These are phyloP conservation scores for Cunninghamia lanceolata DNA, from an alignment of 75 land plant species.

Conservation along the genomic window DNA sequence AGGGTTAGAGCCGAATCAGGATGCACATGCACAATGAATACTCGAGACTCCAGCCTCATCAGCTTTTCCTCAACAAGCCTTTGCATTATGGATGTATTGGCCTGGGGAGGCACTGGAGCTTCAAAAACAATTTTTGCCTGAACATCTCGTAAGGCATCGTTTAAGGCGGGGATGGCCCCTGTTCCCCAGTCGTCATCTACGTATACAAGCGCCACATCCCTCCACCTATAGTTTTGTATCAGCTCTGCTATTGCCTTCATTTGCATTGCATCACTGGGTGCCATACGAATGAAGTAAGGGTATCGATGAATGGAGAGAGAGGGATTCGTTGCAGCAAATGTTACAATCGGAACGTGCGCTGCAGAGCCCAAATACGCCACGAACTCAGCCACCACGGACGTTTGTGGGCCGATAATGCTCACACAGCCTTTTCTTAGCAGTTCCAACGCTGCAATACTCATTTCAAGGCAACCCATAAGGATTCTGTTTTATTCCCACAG, in stretches of 20 bases:
- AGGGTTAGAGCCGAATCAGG: constrained; percentile 10
- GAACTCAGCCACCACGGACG: too few relatives aligned
- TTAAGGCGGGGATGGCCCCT: constrained; percentile 30
- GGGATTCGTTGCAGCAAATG: too few relatives aligned
- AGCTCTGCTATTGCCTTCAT: too few relatives aligned
- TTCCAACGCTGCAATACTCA: too few relatives aligned
- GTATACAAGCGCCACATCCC: constrained; percentile 43
- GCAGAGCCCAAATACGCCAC: too few relatives aligned
- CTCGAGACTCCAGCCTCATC: constrained; percentile 18
- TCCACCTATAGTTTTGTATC: background rate
- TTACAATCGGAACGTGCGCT: too few relatives aligned
- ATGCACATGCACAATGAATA: constrained; percentile 36
- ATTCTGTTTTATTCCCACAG: constrained; percentile 26
- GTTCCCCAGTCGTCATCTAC: constrained; percentile 39
- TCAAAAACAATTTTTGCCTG: constrained; percentile 13
- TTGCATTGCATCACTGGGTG: too few relatives aligned
- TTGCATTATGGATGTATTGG: background rate
- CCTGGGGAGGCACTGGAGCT: background rate
- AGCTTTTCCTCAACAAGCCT: constrained; percentile 11
- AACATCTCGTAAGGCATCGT: constrained; percentile 34
- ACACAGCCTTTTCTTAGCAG: too few relatives aligned
- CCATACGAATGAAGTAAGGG: too few relatives aligned
- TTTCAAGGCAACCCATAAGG: background rate
- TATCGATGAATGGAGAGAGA: too few relatives aligned
- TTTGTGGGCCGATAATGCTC: too few relatives aligned